phyloP scores from a whole-genome alignment of 495 filamentous ascomycete genomes.

The Margaritispora aquatica region DNA sequence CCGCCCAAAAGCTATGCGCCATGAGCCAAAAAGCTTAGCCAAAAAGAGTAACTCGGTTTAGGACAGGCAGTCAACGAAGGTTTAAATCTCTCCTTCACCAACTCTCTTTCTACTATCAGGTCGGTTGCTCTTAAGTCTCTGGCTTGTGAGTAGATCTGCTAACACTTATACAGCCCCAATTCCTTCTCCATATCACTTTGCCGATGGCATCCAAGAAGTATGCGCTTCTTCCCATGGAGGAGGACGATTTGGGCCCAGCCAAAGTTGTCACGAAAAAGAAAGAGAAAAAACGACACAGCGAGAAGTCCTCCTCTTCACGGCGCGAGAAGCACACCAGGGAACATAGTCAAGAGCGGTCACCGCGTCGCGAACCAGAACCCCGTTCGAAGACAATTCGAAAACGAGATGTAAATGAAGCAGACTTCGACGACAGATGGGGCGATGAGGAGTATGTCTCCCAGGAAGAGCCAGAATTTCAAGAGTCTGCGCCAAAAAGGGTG shows the following conservation, averaged over 20 bases:
- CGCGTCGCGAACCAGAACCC: conserved; percentile 37
- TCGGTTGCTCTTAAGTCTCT: neutral
- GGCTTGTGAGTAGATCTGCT: neutral
- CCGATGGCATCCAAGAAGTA: conserved; percentile 57
- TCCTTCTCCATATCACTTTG: neutral
- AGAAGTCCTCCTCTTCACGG: conserved; percentile 28
- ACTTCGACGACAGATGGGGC: conserved; percentile 73
- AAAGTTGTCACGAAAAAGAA: conserved; percentile 39
- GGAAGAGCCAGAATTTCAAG: conserved; percentile 45
- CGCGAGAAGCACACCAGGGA: conserved; percentile 31
- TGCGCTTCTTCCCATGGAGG: conserved; percentile 77
- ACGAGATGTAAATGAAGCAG: conserved; percentile 38
- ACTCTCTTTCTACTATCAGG: neutral
- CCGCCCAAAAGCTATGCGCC: neutral
- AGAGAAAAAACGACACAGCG: conserved; percentile 31
- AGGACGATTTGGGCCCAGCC: conserved; percentile 52
- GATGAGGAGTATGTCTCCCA: conserved; percentile 60
- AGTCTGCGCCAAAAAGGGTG: conserved; percentile 50
- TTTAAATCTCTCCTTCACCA: neutral
- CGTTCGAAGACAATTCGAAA: conserved; percentile 47
- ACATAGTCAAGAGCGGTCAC: conserved; percentile 28
- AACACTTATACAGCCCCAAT: neutral
- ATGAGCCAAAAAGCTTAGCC: neutral
- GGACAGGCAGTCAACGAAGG: neutral
- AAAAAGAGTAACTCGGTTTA: neutral